A percentile compares a stretch with the other conserved stretches of the same genome.
Conservation (phyloP, 2,329 filamentous ascomycete species). For the Diaporthe eres region DNA sequence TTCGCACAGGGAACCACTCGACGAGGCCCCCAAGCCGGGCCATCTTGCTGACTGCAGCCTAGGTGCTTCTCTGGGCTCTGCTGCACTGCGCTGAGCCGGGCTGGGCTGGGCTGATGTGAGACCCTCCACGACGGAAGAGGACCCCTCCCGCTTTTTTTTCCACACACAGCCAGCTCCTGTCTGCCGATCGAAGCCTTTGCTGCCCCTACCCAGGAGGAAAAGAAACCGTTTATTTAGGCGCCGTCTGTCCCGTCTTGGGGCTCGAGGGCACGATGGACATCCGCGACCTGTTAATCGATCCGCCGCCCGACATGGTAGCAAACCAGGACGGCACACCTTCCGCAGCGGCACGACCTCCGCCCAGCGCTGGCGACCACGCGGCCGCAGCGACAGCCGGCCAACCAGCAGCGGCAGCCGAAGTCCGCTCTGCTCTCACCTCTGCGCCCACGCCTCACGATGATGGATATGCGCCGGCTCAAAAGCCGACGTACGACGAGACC, state of each 20-base stretch:
- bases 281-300: conserved; percentile 28
- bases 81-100: not conserved
- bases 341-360: conserved; percentile 5
- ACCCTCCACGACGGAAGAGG: not conserved
- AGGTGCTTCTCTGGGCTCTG: conserved; percentile 20
- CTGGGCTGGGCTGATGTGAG: conserved; percentile 25
- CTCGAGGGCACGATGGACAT: conserved; percentile 24
- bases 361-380: not conserved
- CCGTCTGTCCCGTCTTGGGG: conserved; percentile 20
- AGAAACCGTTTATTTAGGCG: conserved; percentile 14
- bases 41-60: conserved; percentile 31
- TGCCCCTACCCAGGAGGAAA: not conserved
- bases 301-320: conserved; percentile 31
- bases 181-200: not conserved
- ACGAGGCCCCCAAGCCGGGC: conserved; percentile 1
- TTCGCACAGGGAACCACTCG: conserved; percentile 24
- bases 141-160: conserved; percentile 19
- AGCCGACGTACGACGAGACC: not conserved
- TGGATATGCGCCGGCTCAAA: not conserved
- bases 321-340: conserved; percentile 16
- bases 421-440: not conserved
- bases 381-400: conserved; percentile 17
- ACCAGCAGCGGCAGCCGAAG: conserved; percentile 12
- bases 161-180: not conserved
- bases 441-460: not conserved